Percentiles rank a stretch among this genome's conserved stretches.
Evolutionary conservation across 1,139 yeast genomes (phyloP).

Genomic region (Arxiozyma bovina): DNA sequence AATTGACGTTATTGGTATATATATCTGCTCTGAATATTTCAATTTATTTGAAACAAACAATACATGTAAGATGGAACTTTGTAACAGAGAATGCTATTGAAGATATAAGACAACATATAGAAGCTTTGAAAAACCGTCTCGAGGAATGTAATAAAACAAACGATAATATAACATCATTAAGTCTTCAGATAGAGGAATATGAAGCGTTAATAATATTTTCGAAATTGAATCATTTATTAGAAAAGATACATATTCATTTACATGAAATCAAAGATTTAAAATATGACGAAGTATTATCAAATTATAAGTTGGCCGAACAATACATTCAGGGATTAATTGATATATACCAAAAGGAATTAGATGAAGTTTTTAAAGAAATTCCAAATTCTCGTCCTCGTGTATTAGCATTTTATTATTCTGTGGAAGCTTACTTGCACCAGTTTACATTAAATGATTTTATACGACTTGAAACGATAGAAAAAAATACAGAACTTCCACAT

Average conservation of each 20-base stretch:
- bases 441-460: constrained; percentile 7
- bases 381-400: constrained; percentile 36
- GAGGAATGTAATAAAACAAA: constrained; percentile 7
- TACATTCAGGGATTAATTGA: constrained; percentile 12
- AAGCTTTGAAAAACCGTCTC: constrained; percentile 5
- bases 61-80: constrained; percentile 24
- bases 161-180: constrained; percentile 25
- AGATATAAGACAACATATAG: constrained; percentile 1
- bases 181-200: constrained; percentile 30
- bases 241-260: constrained; percentile 49
- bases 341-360: constrained; percentile 17
- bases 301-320: constrained; percentile 14
- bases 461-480: constrained; percentile 2
- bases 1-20: constrained; percentile 31
- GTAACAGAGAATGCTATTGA: constrained; percentile 13
- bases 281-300: constrained; percentile 14
- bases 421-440: constrained; percentile 42
- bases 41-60: constrained; percentile 31
- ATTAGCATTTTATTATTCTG: constrained; percentile 49
- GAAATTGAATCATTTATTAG: constrained; percentile 51
- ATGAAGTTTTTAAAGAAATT: constrained; percentile 27
- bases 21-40: constrained; percentile 31
- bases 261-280: constrained; percentile 27
- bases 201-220: constrained; percentile 49
- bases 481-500: neutral